phyloP scores from a whole-genome alignment of 345 rosid species.

The Carallia pectinifolia region DNA sequence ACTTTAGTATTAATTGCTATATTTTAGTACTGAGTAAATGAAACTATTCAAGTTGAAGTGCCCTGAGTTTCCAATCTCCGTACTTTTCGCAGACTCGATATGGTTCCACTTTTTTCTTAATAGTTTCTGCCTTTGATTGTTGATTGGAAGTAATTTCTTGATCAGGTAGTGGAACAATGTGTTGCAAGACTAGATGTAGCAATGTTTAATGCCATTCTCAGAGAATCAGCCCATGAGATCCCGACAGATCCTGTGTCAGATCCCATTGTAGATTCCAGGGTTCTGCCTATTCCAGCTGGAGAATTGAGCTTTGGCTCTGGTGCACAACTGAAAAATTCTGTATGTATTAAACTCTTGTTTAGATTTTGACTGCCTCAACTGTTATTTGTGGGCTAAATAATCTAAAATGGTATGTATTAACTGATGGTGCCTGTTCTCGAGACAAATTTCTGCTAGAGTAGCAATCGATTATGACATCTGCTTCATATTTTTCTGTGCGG shows the following conservation, averaged over 20 bases:
- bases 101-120: conserved; percentile 5
- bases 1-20: conserved; percentile 13
- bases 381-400: not conserved
- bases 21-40: not conserved
- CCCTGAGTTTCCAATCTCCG: not conserved
- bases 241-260: conserved; percentile 95
- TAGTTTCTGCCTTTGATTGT: not conserved
- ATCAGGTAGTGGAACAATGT: conserved; percentile 86
- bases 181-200: conserved; percentile 84
- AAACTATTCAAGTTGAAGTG: not conserved
- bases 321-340: conserved; percentile 91
- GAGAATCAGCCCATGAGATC: conserved; percentile 89
- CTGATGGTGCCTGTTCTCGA: not conserved
- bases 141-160: conserved; percentile 14
- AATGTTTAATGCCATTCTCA: conserved; percentile 93
- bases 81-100: not conserved
- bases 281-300: conserved; percentile 94
- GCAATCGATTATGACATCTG: not conserved
- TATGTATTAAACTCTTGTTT: conserved; percentile 24
- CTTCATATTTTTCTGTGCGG: not conserved
- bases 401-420: not conserved
- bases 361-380: not conserved
- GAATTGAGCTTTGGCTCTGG: conserved; percentile 97
- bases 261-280: conserved; percentile 82
- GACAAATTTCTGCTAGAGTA: not conserved